phyloP scores from a whole-genome alignment of 192 early-diverging fungal genomes.

The Haplosporangium gracile region DNA sequence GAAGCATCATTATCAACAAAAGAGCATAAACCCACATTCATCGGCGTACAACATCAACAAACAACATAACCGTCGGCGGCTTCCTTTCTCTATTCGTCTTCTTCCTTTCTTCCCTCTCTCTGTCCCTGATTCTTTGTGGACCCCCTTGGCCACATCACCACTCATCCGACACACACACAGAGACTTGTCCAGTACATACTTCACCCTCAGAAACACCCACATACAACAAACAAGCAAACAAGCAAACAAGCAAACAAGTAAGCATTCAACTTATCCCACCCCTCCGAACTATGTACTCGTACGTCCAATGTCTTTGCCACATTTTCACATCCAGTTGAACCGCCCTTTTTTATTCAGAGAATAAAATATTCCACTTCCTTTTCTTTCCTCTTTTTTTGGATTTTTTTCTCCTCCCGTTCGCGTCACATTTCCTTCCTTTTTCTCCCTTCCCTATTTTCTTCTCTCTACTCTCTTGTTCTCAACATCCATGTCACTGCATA shows the following conservation, averaged over 20 bases:
- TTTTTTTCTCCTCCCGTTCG: neutral
- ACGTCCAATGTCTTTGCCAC: slow-evolving; percentile 9
- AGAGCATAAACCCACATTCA: neutral
- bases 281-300: neutral
- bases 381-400: neutral
- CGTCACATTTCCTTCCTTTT: neutral
- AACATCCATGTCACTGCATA: neutral
- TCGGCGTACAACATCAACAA: neutral
- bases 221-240: too few relatives aligned
- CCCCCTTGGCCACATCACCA: slow-evolving; percentile 15
- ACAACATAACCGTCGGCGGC: neutral
- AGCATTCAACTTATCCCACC: neutral
- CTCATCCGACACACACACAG: neutral
- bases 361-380: neutral
- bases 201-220: neutral
- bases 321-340: slow-evolving; percentile 1
- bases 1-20: neutral
- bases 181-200: neutral
- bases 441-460: neutral
- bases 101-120: neutral
- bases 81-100: neutral
- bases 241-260: too few relatives aligned
- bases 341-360: neutral
- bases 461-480: neutral
- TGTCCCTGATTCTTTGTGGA: neutral